Evolutionary conservation across 2,329 filamentous ascomycete species (phyloP).

Genomic region (Trichoderma oligosporum): DNA sequence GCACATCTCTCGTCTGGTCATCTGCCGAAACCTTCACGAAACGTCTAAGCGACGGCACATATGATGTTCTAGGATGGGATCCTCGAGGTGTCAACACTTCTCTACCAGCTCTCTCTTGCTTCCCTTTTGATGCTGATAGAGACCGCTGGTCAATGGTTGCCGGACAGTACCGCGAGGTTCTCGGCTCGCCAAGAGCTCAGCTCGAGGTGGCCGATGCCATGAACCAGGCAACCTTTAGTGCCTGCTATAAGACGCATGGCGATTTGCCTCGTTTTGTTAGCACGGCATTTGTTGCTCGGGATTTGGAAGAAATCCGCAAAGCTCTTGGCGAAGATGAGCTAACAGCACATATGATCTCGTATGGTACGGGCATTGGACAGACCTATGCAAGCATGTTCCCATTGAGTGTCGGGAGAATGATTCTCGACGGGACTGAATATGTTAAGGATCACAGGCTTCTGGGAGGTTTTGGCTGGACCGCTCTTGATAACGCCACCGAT

Average conservation of each 20-base stretch:
- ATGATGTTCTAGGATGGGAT: constrained; percentile 52
- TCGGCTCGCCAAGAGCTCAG: constrained; percentile 35
- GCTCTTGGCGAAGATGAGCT: constrained; percentile 44
- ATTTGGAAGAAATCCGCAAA: constrained; percentile 47
- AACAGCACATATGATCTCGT: constrained; percentile 49
- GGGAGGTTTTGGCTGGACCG: constrained; percentile 45
- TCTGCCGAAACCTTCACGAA: constrained; percentile 36
- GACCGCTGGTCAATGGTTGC: constrained; percentile 45
- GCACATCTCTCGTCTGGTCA: constrained; percentile 41
- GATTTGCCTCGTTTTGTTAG: constrained; percentile 46
- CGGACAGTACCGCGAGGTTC: constrained; percentile 38
- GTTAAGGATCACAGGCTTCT: constrained; percentile 44
- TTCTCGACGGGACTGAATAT: constrained; percentile 49
- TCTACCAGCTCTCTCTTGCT: constrained; percentile 45
- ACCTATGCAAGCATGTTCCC: constrained; percentile 51
- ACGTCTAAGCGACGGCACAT: constrained; percentile 41
- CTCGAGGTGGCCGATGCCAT: constrained; percentile 44
- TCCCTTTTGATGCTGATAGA: constrained; percentile 42
- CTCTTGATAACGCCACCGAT: constrained; percentile 47
- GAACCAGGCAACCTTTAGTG: constrained; percentile 42
- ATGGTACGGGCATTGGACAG: constrained; percentile 51
- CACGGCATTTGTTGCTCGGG: constrained; percentile 46
- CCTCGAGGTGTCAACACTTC: constrained; percentile 51
- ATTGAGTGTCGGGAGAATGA: constrained; percentile 44
- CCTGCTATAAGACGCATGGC: constrained; percentile 42